A percentile compares a stretch with the other conserved stretches of the same genome.
Evolutionary conservation across 2,329 filamentous ascomycete species (phyloP).

Genomic region (Graphiopsis chlorocephala): DNA sequence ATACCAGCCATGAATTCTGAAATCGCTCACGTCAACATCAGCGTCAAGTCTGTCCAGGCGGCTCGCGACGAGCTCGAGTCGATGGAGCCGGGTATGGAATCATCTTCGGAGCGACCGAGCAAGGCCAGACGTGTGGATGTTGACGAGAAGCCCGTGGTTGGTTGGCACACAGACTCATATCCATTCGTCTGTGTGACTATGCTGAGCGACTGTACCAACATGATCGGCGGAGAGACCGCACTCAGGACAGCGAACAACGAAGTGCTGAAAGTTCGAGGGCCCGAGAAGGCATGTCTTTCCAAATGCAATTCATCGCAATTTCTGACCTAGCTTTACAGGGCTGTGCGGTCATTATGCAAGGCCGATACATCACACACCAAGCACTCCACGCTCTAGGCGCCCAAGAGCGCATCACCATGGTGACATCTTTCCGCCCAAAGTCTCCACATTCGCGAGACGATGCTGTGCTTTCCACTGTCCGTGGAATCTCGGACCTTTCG

Average conservation of each 20-base stretch:
- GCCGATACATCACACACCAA: slow-evolving; percentile 64
- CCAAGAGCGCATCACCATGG: slow-evolving; percentile 63
- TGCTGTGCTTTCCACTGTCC: slow-evolving; percentile 59
- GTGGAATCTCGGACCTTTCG: slow-evolving; percentile 55
- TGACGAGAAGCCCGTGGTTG: slow-evolving; percentile 55
- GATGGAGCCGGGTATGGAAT: slow-evolving; percentile 28
- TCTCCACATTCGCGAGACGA: slow-evolving; percentile 57
- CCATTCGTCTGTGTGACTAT: slow-evolving; percentile 69
- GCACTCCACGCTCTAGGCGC: slow-evolving; percentile 58
- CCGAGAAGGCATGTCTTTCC: slow-evolving; percentile 52
- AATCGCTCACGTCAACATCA: slow-evolving; percentile 59
- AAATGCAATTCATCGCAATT: neutral
- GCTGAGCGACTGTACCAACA: slow-evolving; percentile 61
- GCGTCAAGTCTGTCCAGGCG: slow-evolving; percentile 44
- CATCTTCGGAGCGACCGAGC: slow-evolving; percentile 28
- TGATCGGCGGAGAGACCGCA: slow-evolving; percentile 65
- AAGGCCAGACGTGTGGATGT: slow-evolving; percentile 29
- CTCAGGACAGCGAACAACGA: slow-evolving; percentile 48
- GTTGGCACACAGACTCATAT: slow-evolving; percentile 64
- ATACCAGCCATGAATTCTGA: slow-evolving; percentile 58
- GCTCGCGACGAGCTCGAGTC: slow-evolving; percentile 11
- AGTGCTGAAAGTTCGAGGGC: slow-evolving; percentile 54
- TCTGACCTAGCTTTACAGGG: slow-evolving; percentile 42
- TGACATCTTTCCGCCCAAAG: slow-evolving; percentile 64
- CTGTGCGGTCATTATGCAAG: slow-evolving; percentile 63